Evolutionary conservation across 768 basidiomycete species (phyloP).

Genomic region (Suillus subaureus): DNA sequence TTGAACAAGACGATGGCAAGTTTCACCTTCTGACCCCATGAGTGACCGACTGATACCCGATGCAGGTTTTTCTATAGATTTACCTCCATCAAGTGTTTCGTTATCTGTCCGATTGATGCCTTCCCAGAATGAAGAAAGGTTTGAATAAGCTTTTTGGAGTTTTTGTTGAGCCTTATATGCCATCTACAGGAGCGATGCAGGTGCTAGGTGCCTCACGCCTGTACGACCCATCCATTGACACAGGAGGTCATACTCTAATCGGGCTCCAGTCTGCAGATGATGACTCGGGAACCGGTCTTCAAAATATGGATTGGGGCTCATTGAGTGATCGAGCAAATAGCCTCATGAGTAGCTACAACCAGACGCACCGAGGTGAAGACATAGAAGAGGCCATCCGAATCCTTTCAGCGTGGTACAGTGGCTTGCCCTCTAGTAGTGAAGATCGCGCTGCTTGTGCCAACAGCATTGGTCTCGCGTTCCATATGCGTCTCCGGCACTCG

Average conservation of each 20-base stretch:
- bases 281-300: not conserved
- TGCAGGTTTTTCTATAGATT: not conserved
- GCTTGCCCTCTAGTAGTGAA: constrained; percentile 22
- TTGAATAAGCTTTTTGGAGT: not conserved
- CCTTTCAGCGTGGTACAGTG: constrained; percentile 18
- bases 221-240: not conserved
- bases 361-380: constrained; percentile 23
- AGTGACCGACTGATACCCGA: not conserved
- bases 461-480: constrained; percentile 25
- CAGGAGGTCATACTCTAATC: not conserved
- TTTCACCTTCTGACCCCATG: not conserved
- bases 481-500: constrained; percentile 24
- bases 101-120: not conserved
- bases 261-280: not conserved
- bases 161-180: not conserved
- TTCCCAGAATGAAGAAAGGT: not conserved
- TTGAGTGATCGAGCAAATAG: constrained; percentile 7
- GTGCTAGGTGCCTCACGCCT: not conserved
- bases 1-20: not conserved
- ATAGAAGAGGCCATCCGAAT: constrained; percentile 27
- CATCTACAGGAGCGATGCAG: not conserved
- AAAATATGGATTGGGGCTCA: not conserved
- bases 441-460: constrained; percentile 17
- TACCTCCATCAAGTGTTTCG: not conserved
- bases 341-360: constrained; percentile 25